Evolutionary conservation across 495 filamentous ascomycete genomes (phyloP).

Genomic region (Penicillium waksmanii): DNA sequence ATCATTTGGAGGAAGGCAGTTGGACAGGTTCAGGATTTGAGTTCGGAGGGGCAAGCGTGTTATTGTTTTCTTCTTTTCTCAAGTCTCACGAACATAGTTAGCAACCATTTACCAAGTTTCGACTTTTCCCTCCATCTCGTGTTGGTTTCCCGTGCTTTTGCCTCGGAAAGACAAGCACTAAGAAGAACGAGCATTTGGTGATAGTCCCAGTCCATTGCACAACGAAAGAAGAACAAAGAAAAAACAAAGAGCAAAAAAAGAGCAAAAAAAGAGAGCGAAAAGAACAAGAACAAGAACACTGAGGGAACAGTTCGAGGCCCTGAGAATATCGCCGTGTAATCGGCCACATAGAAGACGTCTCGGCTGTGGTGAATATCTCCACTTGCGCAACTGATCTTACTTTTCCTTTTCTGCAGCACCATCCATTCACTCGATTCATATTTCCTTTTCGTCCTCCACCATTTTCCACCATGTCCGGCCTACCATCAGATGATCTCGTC

Average conservation of each 20-base stretch:
- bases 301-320: slow-evolving; percentile 8
- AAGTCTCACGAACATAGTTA: slow-evolving; percentile 53
- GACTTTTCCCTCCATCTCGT: slow-evolving; percentile 47
- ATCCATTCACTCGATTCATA: background rate
- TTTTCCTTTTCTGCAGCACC: slow-evolving; percentile 7
- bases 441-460: slow-evolving; percentile 11
- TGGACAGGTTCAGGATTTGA: slow-evolving; percentile 25
- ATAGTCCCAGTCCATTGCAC: slow-evolving; percentile 19
- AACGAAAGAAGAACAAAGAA: slow-evolving; percentile 17
- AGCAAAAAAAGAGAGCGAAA: slow-evolving; percentile 18
- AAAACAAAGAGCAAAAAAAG: slow-evolving; percentile 22
- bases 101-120: slow-evolving; percentile 56
- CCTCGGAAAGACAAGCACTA: slow-evolving; percentile 35
- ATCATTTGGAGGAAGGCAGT: slow-evolving; percentile 30
- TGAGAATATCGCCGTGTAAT: slow-evolving; percentile 5
- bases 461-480: slow-evolving; percentile 66
- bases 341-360: background rate
- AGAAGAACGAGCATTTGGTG: slow-evolving; percentile 36
- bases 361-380: slow-evolving; percentile 3
- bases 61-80: slow-evolving; percentile 32
- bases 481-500: slow-evolving; percentile 84
- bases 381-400: slow-evolving; percentile 9
- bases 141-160: slow-evolving; percentile 34
- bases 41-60: slow-evolving; percentile 35
- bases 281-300: slow-evolving; percentile 20